Base-by-base conservation (phyloP, 139 green algal genomes). In the Micromonas pusilla region DNA sequence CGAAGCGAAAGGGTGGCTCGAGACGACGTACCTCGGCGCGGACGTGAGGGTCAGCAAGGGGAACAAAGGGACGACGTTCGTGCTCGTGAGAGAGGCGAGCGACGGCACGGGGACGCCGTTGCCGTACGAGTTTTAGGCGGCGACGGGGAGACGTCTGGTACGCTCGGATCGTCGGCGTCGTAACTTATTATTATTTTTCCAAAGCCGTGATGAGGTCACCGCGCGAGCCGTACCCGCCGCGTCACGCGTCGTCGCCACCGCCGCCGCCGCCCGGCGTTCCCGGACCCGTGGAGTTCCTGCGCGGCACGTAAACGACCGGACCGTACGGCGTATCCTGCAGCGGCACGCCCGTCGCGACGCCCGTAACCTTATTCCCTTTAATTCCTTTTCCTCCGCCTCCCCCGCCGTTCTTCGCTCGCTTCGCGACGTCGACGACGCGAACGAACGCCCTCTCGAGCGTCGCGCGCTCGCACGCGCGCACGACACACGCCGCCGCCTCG, bases 1-100 rank as follows among this genome's bases (percentile, higher is more conserved):
- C 79, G 94, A 98, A 79, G 86, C 84, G 37, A 97, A 98, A 87
- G 93, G 82, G 28, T 88, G 83, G 83, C 77, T 88, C 54, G 82
- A 87, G 62, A 87, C 79, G 45, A 68, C 60, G 0, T 88, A 87
- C 76, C 63, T 87, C 13, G 76, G 66, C 33, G 76, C 77, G 26
- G 28, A 78, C 62, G 52, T 86, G 9, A 73, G 82, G 21, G 76
- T 86, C 36, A 78, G 53, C 21, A 74, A 72, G 16, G 82, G 82
- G 16, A 86, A 86, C 54, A 86, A 86, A 73, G 82, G 82, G 21
- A 83, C 82, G 36, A 79, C 66, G 57, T 86, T 86, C 68, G 76
- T 86, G 52, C 57, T 86, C 28, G 65, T 72, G 26, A 38, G 28
- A 16, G 65, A 72, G 65, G 65, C 26, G n/a, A 37, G 3, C 3